A percentile compares a stretch with the other conserved stretches of the same genome.
Evolutionary conservation across 257 asterid species (phyloP).

Genomic region (Lantana camara): DNA sequence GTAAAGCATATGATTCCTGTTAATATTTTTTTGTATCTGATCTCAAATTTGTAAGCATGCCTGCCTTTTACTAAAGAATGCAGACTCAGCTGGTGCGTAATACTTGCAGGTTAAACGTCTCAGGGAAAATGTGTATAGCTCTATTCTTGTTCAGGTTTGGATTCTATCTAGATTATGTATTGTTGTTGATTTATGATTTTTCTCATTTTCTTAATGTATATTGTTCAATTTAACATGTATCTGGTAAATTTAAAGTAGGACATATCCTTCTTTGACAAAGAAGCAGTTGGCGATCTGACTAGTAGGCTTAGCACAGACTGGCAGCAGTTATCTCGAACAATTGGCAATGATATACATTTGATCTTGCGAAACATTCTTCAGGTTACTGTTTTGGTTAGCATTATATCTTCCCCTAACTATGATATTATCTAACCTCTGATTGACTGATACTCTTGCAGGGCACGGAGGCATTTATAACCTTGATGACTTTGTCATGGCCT

Average conservation of each 20-base stretch:
- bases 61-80: too few species aligned
- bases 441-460: constrained; percentile 40
- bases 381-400: constrained; percentile 33
- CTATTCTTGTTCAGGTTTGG: constrained; percentile 52
- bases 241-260: constrained; percentile 47
- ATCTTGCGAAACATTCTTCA: constrained; percentile 51
- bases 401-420: constrained; percentile 13
- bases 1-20: too few species aligned
- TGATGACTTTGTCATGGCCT: constrained; percentile 57
- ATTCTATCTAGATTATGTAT: constrained; percentile 14
- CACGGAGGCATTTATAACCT: constrained; percentile 50
- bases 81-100: too few species aligned
- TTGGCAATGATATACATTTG: constrained; percentile 50
- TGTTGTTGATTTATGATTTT: too few species aligned
- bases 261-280: constrained; percentile 51
- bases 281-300: constrained; percentile 56
- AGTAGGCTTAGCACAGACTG: constrained; percentile 59
- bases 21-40: too few species aligned
- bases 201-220: constrained; percentile 2
- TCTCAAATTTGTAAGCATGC: too few species aligned
- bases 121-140: constrained; percentile 45
- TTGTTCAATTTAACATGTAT: constrained; percentile 25
- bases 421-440: constrained; percentile 14
- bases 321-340: constrained; percentile 43
- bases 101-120: constrained; percentile 55